Evolutionary conservation across 129 eudicot genomes (phyloP).

Genomic region (Flaveria trinervia): DNA sequence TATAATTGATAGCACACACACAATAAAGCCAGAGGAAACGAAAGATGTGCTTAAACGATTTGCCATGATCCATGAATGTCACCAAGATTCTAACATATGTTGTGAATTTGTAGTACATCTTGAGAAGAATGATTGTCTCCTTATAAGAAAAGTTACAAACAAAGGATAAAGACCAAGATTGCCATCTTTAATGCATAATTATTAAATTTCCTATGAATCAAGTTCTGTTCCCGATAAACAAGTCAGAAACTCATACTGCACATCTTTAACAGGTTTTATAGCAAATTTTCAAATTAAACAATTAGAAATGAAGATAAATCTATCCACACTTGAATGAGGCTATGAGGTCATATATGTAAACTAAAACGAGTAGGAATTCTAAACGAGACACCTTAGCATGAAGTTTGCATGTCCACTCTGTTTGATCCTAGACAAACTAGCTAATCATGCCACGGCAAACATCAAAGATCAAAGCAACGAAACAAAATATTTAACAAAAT

Average conservation of each 20-base stretch:
- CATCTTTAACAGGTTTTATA: neutral
- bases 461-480: neutral
- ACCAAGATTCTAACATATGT: neutral
- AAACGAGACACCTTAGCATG: neutral
- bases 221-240: neutral
- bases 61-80: neutral
- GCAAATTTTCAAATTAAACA: neutral
- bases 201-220: neutral
- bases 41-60: neutral
- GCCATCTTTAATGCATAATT: neutral
- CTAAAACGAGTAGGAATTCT: neutral
- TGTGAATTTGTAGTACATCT: neutral
- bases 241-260: neutral
- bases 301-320: neutral
- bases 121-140: neutral
- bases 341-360: slow-evolving; percentile 8
- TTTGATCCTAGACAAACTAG: slow-evolving; percentile 6
- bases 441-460: neutral
- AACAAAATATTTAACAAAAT: neutral
- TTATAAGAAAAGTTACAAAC: neutral
- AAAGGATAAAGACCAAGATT: neutral
- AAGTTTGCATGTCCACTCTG: neutral
- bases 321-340: neutral
- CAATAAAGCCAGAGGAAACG: neutral
- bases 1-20: neutral